Percentiles rank a stretch among this genome's conserved stretches.
Conservation (phyloP, 371 early-diverging fungal genomes). For the Mortierella sp. region DNA sequence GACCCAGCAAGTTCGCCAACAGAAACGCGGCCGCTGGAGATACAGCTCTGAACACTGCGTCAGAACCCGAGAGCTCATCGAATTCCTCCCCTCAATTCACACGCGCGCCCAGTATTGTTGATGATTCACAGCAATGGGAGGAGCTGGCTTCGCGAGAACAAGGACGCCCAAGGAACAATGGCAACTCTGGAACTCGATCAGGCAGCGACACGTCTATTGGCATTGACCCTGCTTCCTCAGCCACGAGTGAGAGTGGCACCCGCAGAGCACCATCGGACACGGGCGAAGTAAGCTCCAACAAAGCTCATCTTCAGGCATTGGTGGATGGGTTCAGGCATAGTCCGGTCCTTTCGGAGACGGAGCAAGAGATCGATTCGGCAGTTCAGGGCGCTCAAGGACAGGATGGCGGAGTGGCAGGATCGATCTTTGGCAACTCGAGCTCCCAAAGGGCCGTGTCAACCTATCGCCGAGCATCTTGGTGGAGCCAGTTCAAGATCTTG, state of each 20-base stretch:
- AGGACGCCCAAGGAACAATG: constrained; percentile 5
- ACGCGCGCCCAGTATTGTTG: constrained; percentile 19
- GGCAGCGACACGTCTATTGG: constrained; percentile 14
- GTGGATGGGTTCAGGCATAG: constrained; percentile 62
- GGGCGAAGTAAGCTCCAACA: constrained; percentile 45
- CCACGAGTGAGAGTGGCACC: constrained; percentile 14
- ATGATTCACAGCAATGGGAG: constrained; percentile 33
- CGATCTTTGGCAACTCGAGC: constrained; percentile 10
- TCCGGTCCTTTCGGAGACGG: constrained; percentile 51
- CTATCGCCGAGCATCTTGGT: constrained; percentile 69
- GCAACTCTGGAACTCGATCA: constrained; percentile 12
- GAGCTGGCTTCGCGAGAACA: constrained; percentile 33
- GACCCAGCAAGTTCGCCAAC: constrained; percentile 9
- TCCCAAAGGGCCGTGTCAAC: constrained; percentile 47
- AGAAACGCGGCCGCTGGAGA: background rate
- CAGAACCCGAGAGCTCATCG: too few species aligned
- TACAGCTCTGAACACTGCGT: too few species aligned
- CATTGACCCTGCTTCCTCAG: constrained; percentile 14
- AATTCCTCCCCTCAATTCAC: background rate
- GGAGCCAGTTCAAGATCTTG: constrained; percentile 84
- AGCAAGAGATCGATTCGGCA: constrained; percentile 60
- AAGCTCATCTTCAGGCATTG: constrained; percentile 60
- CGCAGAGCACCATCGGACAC: constrained; percentile 25
- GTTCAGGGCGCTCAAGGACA: constrained; percentile 22
- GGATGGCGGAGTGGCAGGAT: constrained; percentile 15